Percentiles rank a stretch among this genome's conserved stretches.
Evolutionary conservation across 129 eudicot species (phyloP).

Genomic region (Calendula officinalis): DNA sequence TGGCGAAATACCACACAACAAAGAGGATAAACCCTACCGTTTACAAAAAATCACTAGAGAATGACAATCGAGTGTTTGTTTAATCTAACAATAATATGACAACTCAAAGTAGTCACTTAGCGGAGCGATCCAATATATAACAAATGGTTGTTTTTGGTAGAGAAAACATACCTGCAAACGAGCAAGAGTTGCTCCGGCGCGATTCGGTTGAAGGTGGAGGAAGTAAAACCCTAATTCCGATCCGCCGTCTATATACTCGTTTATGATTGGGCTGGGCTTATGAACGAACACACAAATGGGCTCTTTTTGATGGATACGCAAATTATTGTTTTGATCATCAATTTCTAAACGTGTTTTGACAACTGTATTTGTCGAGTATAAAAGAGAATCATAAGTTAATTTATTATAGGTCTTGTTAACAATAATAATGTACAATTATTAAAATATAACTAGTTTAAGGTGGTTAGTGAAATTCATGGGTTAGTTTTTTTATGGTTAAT

Average conservation of each 20-base stretch:
- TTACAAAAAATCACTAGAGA: no score
- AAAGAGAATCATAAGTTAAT: no score
- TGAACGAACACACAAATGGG: neutral
- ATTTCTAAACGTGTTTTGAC: no score
- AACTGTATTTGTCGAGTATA: no score
- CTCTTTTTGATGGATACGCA: neutral
- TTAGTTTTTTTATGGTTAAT: no score
- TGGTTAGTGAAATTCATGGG: no score
- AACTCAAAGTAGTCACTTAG: no score
- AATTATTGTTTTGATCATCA: neutral
- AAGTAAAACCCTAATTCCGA: constrained; percentile 27
- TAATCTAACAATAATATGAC: neutral
- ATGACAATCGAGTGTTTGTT: neutral
- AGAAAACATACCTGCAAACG: constrained; percentile 22
- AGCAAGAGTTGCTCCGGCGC: constrained; percentile 16
- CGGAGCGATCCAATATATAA: neutral
- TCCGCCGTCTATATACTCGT: neutral
- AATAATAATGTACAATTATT: no score
- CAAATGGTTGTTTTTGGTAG: neutral
- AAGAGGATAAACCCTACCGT: no score
- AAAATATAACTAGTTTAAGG: no score
- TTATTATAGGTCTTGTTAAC: no score
- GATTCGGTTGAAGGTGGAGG: constrained; percentile 15
- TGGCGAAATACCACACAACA: neutral
- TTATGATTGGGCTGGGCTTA: constrained; percentile 16